phyloP scores from a whole-genome alignment of 2,329 filamentous ascomycete species.

The Ceratocystis alfenasii region DNA sequence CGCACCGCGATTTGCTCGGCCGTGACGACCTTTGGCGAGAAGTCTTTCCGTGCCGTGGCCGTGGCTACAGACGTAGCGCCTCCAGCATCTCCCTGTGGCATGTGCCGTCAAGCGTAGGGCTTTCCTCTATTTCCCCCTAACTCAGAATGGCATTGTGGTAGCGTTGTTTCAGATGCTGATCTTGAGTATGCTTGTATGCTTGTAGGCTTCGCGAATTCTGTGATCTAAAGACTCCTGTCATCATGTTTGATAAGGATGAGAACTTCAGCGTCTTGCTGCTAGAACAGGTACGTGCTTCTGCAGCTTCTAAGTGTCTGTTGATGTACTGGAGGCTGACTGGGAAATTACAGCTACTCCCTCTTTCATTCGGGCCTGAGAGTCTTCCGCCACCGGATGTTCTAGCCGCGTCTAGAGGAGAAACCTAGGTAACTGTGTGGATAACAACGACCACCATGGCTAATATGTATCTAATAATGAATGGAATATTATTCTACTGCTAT shows the following conservation, averaged over 20 bases:
- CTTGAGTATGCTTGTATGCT: not conserved
- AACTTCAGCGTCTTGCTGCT: constrained; percentile 59
- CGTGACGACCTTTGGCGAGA: constrained; percentile 45
- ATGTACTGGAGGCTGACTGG: not conserved
- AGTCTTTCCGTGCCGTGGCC: constrained; percentile 62
- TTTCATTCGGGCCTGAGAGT: constrained; percentile 55
- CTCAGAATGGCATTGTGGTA: not conserved
- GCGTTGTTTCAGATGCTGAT: constrained; percentile 9
- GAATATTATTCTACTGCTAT: constrained; percentile 1
- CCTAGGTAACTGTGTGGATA: not conserved
- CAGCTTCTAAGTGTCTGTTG: not conserved
- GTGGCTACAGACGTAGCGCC: constrained; percentile 69
- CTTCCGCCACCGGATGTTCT: constrained; percentile 32
- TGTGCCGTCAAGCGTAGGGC: constrained; percentile 82
- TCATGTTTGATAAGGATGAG: constrained; percentile 84
- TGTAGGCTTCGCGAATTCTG: constrained; percentile 68
- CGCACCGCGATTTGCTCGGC: constrained; percentile 77
- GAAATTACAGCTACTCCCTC: constrained; percentile 45
- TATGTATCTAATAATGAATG: constrained; percentile 1
- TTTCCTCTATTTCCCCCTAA: constrained; percentile 24
- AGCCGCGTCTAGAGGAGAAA: not conserved
- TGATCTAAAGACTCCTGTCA: constrained; percentile 55
- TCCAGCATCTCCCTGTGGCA: constrained; percentile 72
- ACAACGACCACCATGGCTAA: not conserved
- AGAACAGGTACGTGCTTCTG: constrained; percentile 43